Base-by-base conservation (phyloP, 2,329 filamentous ascomycete species). In the Conoideocrella luteorostrata region DNA sequence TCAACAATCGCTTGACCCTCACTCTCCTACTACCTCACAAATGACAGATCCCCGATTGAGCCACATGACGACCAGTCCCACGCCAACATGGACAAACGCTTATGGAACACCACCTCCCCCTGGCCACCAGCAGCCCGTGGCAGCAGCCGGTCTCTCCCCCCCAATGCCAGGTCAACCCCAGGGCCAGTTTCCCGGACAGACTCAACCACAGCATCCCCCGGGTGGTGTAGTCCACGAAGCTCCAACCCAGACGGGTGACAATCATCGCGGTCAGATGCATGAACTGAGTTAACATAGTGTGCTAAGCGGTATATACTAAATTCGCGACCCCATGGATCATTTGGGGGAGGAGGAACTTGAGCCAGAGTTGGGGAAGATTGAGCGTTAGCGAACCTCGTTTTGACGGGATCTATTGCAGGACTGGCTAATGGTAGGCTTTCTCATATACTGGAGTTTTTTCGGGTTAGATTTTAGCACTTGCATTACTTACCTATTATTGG, bases 261-360 rank as follows among this genome's bases (percentile, higher is more conserved):
- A 65, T 36, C 63, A 67, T 41, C 60, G 50, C 7, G 65, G 66
- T 2, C 53, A 69, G 43, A 64, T 69, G 45, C 65, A 70, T 34
- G 68, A 71, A 57, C 47, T 71, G 51, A 57, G 21, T 6, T 48
- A 41, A 37, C 13, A 15, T 5, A 15, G 4, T n/a, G n/a, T n/a
- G 26, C 7, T 13, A 36, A 17, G 21, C 9, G 18, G 20, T n/a
- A n/a, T 7, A 37, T 12, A 7, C 7, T 21, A 7, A 23, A 15
- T 21, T 20, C 13, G 7, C 10, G 9, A 13, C 20, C 18, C 18
- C 10, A 13, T n/a, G n/a, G n/a, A n/a, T n/a, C n/a, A n/a, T n/a
- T n/a, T n/a, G n/a, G n/a, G n/a, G n/a, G n/a, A n/a, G n/a, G n/a
- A n/a, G n/a, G n/a, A n/a, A n/a, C n/a, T n/a, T n/a, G n/a, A n/a